Evolutionary conservation across 305 asterid genomes (phyloP), one percentile per base, ranked within the genome.

Genomic region (Solanum aculeatissimum): DNA sequence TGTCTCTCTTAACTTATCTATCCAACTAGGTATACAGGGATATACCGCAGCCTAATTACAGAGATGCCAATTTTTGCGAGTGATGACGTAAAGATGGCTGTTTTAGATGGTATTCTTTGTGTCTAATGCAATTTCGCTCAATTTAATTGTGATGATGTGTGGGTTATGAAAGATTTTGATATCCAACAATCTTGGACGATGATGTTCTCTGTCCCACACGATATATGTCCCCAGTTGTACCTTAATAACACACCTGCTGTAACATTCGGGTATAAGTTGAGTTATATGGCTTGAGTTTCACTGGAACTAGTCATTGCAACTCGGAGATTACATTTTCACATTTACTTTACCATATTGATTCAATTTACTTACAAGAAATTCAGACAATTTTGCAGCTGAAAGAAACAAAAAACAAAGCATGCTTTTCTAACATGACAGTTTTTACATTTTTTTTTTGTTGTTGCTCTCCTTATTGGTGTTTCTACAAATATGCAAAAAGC

Each of bases 401-500:
- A 54, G 63, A 27, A 8, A 32, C 38, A 27, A 47, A 57, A 82
- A 83, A 83, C 40, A 45, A 25, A 27, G 14, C 23, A 42, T 62
- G 43, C 5, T 16, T 21, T 21, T 63, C 77, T 19, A 5, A 15
- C 35, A 55, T 43, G 40, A 68, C 25, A 29, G 32, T 21, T 49
- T 54, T 35, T 13, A 23, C 43, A 66, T 3, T 47, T 12, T 83
- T 27, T 23, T 27, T 15, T 19, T 58, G 38, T 35, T 35, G 5
- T 40, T 19, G 58, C 16, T 83, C 14, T 23, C 38, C 35, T 21
- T 42, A 40, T 19, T 77, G 65, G 9, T 51, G 23, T 21, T 23
- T 42, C 86, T 86, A 88, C 92, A 94, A 90, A 89, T 92, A 92
- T 27, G 97, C 93, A 19, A 84, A 91, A 84, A 96, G 86, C 63